These are phyloP conservation scores for Trichophyton equinum DNA, from an alignment of 2,329 filamentous ascomycete genomes.

Conservation along the genomic window DNA sequence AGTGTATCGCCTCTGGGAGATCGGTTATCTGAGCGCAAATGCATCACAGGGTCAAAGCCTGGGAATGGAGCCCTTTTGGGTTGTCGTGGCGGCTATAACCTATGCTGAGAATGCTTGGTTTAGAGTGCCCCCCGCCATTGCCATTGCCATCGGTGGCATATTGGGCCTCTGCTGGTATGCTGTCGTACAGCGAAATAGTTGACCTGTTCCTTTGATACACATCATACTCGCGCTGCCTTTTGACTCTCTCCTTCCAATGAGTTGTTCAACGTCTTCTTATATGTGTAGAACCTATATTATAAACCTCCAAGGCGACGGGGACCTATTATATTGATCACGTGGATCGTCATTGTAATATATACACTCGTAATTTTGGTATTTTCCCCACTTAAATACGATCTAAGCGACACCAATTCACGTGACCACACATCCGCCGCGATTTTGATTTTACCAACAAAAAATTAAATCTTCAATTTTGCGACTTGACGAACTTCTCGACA, in stretches of 20 bases:
- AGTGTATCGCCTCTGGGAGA: conserved; percentile 51
- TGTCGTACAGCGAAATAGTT: conserved; percentile 21
- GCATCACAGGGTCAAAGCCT: conserved; percentile 41
- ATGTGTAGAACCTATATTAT: no score
- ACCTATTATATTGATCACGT: background rate
- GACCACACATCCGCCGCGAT: conserved; percentile 5
- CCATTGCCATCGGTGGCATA: conserved; percentile 37
- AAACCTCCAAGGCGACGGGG: no score
- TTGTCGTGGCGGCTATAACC: conserved; percentile 43
- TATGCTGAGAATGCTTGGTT: conserved; percentile 41
- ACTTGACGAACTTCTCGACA: background rate
- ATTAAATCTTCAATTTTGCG: background rate
- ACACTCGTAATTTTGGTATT: background rate
- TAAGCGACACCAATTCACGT: conserved; percentile 4
- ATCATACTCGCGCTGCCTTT: background rate
- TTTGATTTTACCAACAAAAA: background rate
- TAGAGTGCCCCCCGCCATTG: conserved; percentile 30
- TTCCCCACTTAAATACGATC: background rate
- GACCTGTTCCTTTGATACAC: background rate
- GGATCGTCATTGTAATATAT: background rate
- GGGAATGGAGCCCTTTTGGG: conserved; percentile 50
- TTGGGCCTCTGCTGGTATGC: conserved; percentile 39
- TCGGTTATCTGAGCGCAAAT: conserved; percentile 45
- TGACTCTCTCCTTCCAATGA: background rate
- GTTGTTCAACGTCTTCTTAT: background rate